Conservation (phyloP, 2,329 filamentous ascomycete genomes). For the Fusarium nurragi region DNA sequence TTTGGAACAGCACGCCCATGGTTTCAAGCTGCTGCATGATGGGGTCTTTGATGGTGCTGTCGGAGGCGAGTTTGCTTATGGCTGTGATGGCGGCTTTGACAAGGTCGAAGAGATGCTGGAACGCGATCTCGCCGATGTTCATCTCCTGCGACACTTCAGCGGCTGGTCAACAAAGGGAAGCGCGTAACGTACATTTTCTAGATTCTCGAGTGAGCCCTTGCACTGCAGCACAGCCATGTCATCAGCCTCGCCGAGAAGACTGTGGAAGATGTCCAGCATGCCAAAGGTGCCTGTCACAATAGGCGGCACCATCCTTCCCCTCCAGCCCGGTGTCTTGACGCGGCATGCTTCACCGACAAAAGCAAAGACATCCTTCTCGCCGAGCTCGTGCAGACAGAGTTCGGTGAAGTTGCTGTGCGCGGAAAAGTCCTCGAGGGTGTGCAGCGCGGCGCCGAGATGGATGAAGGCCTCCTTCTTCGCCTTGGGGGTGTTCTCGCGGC, state of each 20-base stretch:
- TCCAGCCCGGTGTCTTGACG: slow-evolving; percentile 62
- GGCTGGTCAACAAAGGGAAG: neutral
- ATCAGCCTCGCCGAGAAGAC: slow-evolving; percentile 63
- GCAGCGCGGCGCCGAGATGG: slow-evolving; percentile 72
- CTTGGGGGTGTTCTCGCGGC: slow-evolving; percentile 53
- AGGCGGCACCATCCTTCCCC: slow-evolving; percentile 68
- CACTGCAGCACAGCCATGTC: slow-evolving; percentile 55
- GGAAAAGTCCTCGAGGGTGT: slow-evolving; percentile 72
- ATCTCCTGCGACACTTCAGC: slow-evolving; percentile 63
- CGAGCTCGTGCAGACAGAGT: slow-evolving; percentile 74
- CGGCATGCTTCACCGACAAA: slow-evolving; percentile 43
- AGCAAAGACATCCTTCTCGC: slow-evolving; percentile 72
- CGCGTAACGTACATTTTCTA: slow-evolving; percentile 61
- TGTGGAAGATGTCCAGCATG: slow-evolving; percentile 77
- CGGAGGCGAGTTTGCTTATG: slow-evolving; percentile 38
- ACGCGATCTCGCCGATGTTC: slow-evolving; percentile 59
- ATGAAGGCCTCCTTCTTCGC: slow-evolving; percentile 45
- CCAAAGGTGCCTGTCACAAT: slow-evolving; percentile 67
- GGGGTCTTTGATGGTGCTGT: slow-evolving; percentile 30
- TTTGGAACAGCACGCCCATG: slow-evolving; percentile 42
- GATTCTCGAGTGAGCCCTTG: slow-evolving; percentile 72
- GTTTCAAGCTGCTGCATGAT: slow-evolving; percentile 43
- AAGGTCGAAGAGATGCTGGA: slow-evolving; percentile 46
- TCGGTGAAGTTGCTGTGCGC: slow-evolving; percentile 83
- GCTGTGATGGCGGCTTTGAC: slow-evolving; percentile 42